Evolutionary conservation across 176 grass and related monocot genomes (phyloP), one percentile per base, ranked within the genome.

Genomic region (Lolium rigidum): DNA sequence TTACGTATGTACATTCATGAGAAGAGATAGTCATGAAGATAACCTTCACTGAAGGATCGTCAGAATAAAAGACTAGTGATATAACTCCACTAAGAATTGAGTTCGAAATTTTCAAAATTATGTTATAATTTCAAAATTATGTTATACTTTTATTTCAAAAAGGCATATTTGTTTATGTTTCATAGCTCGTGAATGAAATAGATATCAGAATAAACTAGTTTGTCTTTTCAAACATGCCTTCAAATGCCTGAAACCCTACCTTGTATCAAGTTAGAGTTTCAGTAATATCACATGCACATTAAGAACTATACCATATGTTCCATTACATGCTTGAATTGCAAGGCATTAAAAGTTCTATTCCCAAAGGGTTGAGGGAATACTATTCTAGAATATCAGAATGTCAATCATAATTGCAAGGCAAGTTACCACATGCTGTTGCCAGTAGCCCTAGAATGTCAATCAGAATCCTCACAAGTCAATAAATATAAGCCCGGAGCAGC

Each of bases 391-490:
- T 65, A 82, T 72, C 71, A 82, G 37, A 46, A 88, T 88, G 86
- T 82, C 89, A 88, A 91, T 81, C 31, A 60, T 82, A 77, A 85
- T 77, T 31, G 62, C 25, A 31, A 65, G 62, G 61, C 61, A 35
- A 22, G 22, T 48, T 72, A 88, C 51, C 63, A 71, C 41, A 71
- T 65, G 76, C 50, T 47, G 41, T 57, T 76, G 31, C 62, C 51
- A 78, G 77, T 47, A 80, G 18, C 86, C 79, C 77, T 81, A 67
- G 70, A 85, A 88, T 88, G 86, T 82, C 90, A 88, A 91, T 81
- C 31, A 52, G 89, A 71, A 85, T 77, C 77, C 11, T 78, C 68
- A 15, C 39, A 72, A 69, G 86, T 88, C 77, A 91, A 91, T 88
- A 72, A 71, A 77, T 78, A 76, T 15, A 60, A 70, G 31, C 9